Conservation (phyloP, 179 eudicot genomes). For the Gypsophila paniculata region DNA sequence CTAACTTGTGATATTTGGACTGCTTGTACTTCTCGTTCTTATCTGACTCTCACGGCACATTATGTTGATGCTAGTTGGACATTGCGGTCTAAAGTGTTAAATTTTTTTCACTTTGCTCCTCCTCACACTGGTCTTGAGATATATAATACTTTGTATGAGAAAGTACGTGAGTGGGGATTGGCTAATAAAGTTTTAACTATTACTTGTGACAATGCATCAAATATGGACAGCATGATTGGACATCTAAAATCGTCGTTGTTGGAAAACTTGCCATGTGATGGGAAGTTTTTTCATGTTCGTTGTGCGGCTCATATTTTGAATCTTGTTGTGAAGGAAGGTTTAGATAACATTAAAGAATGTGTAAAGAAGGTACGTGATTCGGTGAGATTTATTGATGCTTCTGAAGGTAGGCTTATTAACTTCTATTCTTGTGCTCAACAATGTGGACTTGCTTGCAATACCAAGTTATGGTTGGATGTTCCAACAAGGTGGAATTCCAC, state of each 20-base stretch:
- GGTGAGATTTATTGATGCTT: constrained; percentile 7
- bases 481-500: constrained; percentile 8
- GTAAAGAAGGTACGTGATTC: background rate
- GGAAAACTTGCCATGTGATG: background rate
- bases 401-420: background rate
- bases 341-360: background rate
- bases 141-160: background rate
- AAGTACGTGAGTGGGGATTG: constrained; percentile 3
- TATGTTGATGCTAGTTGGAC: constrained; percentile 8
- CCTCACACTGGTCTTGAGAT: background rate
- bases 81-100: constrained; percentile 11
- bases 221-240: constrained; percentile 5
- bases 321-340: constrained; percentile 2
- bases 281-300: constrained; percentile 2
- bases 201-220: constrained; percentile 7
- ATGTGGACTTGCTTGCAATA: constrained; percentile 1
- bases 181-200: background rate
- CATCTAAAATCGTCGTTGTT: background rate
- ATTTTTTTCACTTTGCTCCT: constrained; percentile 8
- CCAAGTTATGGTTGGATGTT: constrained; percentile 10
- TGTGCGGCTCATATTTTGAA: constrained; percentile 11
- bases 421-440: background rate
- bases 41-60: constrained; percentile 10
- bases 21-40: constrained; percentile 13
- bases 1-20: constrained; percentile 15